A percentile compares a stretch with the other conserved stretches of the same genome.
Evolutionary conservation across 495 filamentous ascomycete genomes (phyloP).

Genomic region (Penicillium herquei): DNA sequence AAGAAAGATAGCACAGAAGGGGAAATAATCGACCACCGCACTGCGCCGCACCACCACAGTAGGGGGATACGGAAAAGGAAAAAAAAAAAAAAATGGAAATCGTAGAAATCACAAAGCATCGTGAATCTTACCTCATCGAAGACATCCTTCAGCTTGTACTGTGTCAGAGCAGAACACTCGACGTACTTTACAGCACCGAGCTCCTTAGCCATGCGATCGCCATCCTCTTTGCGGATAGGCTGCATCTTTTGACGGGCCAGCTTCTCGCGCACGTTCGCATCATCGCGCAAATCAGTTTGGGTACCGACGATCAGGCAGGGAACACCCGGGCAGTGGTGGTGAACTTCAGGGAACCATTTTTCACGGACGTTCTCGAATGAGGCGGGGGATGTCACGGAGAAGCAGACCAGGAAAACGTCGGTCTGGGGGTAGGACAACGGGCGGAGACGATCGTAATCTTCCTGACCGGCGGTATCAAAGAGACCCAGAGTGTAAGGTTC

Average conservation of each 20-base stretch:
- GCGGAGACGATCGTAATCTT: slow-evolving; percentile 97
- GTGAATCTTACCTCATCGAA: slow-evolving; percentile 83
- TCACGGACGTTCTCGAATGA: slow-evolving; percentile 99
- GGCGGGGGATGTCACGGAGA: slow-evolving; percentile 97
- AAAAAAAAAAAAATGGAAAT: background rate
- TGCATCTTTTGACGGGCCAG: slow-evolving; percentile 92
- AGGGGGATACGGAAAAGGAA: background rate
- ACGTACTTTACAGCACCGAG: slow-evolving; percentile 97
- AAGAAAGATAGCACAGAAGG: background rate
- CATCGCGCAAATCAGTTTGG: slow-evolving; percentile 93
- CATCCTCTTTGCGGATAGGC: slow-evolving; percentile 87
- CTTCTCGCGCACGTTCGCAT: slow-evolving; percentile 85
- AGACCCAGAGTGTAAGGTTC: slow-evolving; percentile 96
- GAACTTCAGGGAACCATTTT: slow-evolving; percentile 98
- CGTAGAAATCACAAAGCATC: background rate
- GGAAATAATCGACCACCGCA: background rate
- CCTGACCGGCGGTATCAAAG: slow-evolving; percentile 98
- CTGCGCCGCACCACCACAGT: too few species aligned
- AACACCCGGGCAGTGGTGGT: slow-evolving; percentile 97
- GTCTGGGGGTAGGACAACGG: slow-evolving; percentile 97
- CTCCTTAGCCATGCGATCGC: slow-evolving; percentile 94
- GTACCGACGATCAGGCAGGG: slow-evolving; percentile 98
- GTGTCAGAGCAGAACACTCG: slow-evolving; percentile 95
- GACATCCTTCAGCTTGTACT: slow-evolving; percentile 98
- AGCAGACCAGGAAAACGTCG: slow-evolving; percentile 98